Conservation (phyloP, 768 basidiomycete genomes). For the Steccherinum ochraceum region DNA sequence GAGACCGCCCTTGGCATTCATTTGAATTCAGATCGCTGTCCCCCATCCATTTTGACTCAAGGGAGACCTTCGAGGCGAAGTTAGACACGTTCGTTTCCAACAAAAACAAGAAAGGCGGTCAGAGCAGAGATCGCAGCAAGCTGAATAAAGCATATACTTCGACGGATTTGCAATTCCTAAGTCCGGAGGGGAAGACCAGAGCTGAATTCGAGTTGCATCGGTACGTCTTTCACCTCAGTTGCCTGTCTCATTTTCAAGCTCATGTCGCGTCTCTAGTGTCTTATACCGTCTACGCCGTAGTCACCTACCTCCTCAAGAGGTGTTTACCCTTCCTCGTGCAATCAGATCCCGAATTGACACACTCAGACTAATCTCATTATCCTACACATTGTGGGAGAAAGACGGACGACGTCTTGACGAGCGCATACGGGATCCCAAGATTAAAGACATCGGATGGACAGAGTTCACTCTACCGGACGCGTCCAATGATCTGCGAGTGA, state of each 20-base stretch:
- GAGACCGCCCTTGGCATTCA: constrained; percentile 2
- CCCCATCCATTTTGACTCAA: constrained; percentile 15
- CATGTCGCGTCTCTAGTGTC: constrained; percentile 6
- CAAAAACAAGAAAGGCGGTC: constrained; percentile 11
- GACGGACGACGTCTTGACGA: constrained; percentile 26
- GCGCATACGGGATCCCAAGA: constrained; percentile 25
- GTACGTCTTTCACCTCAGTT: constrained; percentile 9
- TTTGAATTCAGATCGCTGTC: constrained; percentile 18
- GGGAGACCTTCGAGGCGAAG: constrained; percentile 12
- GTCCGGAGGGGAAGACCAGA: constrained; percentile 6
- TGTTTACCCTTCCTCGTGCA: neutral
- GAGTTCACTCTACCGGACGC: constrained; percentile 25
- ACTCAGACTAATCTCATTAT: constrained; percentile 30
- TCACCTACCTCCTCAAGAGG: neutral
- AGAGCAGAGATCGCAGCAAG: constrained; percentile 15
- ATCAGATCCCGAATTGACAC: constrained; percentile 24
- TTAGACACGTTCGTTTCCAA: constrained; percentile 8
- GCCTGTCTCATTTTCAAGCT: neutral
- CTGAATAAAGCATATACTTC: constrained; percentile 17
- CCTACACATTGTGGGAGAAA: constrained; percentile 26
- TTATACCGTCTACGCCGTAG: constrained; percentile 13
- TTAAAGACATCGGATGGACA: constrained; percentile 38
- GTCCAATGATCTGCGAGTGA: constrained; percentile 7
- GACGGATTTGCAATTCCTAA: neutral
- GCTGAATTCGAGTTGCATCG: constrained; percentile 21